These are phyloP conservation scores for Chondrus crispus DNA, from an alignment of 23 red algal species.

Conservation along the genomic window DNA sequence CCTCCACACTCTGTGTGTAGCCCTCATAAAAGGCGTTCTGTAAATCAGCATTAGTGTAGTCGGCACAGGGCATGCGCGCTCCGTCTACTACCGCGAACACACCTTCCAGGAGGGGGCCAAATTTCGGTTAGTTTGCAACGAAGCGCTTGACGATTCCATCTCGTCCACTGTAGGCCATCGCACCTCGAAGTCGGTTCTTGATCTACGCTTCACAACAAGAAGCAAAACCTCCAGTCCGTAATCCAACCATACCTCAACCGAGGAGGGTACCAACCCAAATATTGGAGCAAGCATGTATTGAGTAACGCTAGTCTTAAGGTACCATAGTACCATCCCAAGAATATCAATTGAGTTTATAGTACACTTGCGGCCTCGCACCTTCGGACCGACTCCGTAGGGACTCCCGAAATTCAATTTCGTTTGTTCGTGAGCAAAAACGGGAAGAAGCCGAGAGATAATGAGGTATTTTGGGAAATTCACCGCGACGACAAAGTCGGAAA, in stretches of 20 bases:
- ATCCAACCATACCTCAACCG: background rate
- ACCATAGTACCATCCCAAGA: background rate
- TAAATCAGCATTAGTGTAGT: background rate
- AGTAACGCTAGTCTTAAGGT: background rate
- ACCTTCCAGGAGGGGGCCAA: background rate
- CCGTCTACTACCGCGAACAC: slow-evolving; percentile 10
- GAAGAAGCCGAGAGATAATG: background rate
- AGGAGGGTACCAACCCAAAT: background rate
- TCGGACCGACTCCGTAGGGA: background rate
- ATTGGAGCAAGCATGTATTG: background rate
- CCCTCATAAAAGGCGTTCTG: slow-evolving; percentile 34
- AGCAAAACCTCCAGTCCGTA: slow-evolving; percentile 9
- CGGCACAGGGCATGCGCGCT: background rate
- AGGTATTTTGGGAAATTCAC: background rate
- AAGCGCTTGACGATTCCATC: background rate
- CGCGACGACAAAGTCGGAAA: background rate
- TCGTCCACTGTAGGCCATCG: background rate
- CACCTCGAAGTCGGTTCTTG: background rate
- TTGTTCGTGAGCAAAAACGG: background rate
- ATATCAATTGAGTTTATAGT: background rate
- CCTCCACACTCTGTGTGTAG: background rate
- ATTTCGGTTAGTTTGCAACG: background rate
- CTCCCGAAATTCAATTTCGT: slow-evolving; percentile 17
- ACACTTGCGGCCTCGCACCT: background rate
- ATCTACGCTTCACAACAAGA: background rate